Conservation (phyloP, 352 stramenopile species). For the Pythium coloratum region DNA sequence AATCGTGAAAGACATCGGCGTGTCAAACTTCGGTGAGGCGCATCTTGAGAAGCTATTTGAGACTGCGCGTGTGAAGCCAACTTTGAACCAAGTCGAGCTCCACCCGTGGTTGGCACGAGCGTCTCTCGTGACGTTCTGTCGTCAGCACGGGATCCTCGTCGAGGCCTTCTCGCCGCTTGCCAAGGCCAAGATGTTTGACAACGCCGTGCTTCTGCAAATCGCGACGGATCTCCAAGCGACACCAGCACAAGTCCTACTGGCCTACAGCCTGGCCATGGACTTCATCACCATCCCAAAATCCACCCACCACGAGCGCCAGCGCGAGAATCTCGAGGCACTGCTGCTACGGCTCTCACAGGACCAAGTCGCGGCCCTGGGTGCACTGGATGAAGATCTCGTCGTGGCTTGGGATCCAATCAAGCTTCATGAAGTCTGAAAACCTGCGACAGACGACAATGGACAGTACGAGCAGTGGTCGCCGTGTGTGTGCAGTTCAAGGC, state of each 20-base stretch:
- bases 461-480: not conserved
- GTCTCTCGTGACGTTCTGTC: slow-evolving; percentile 63
- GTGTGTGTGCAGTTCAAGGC: too few species aligned
- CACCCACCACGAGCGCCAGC: slow-evolving; percentile 38
- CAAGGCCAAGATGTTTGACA: slow-evolving; percentile 37
- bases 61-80: slow-evolving; percentile 46
- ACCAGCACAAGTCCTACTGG: slow-evolving; percentile 47
- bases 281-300: slow-evolving; percentile 67
- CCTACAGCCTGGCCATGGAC: slow-evolving; percentile 50
- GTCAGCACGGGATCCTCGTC: slow-evolving; percentile 39
- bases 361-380: slow-evolving; percentile 42
- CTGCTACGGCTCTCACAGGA: slow-evolving; percentile 30
- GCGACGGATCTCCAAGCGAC: slow-evolving; percentile 35
- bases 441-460: not conserved
- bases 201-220: slow-evolving; percentile 32
- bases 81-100: slow-evolving; percentile 82
- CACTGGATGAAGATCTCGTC: slow-evolving; percentile 46
- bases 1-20: slow-evolving; percentile 76
- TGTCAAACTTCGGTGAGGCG: slow-evolving; percentile 83
- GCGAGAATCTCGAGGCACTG: slow-evolving; percentile 47
- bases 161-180: slow-evolving; percentile 56
- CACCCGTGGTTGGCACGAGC: slow-evolving; percentile 57
- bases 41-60: slow-evolving; percentile 80
- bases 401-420: slow-evolving; percentile 56
- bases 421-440: slow-evolving; percentile 32